Evolutionary conservation across 2,329 filamentous ascomycete species (phyloP), one percentile per base, ranked within the genome.

Genomic region (Bipolaris cookei): DNA sequence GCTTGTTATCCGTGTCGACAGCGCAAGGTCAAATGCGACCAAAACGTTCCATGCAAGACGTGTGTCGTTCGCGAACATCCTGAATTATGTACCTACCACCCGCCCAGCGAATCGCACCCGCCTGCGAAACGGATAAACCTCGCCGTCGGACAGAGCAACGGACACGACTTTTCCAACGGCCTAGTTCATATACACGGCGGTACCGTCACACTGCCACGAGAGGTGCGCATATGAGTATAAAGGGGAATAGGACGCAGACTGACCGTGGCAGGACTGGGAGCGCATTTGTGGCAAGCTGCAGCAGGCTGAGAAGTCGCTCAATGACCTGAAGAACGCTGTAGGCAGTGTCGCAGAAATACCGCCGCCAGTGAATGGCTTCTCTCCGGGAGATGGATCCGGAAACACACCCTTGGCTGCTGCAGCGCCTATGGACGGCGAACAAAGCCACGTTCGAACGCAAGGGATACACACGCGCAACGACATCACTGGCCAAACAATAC

Each of bases 401-500:
- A 73, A 75, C 51, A 76, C 73, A 1, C 68, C 72, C 11, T 58
- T 75, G 16, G 73, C 72, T 2, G 72, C 73, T n/a, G 56, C 69
- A 4, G 70, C 72, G 6, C 73, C 71, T 21, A 72, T 76, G 32
- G 73, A 76, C 46, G 71, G 71, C 60, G 73, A 76, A 54, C 69
- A 68, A 32, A 73, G 73, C 47, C 79, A 81, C 53, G 76, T 79
- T 0, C 74, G 77, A 30, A 75, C 78, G 2, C 84, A 87, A 66
- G 86, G 86, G 2, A 82, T 88, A 21, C 85, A 87, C 70, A 84
- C 85, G 6, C 78, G 80, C 52, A 88, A 87, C 68, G 84, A 84
- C 54, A 74, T 84, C 43, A 83, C 84, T 54, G 83, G 84, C 61
- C 83, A 86, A 60, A 86, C 83, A 4, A 83, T 87, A 20, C 85